Conservation (phyloP, 495 filamentous ascomycete species). For the Lasiosphaeriaceae sp. region DNA sequence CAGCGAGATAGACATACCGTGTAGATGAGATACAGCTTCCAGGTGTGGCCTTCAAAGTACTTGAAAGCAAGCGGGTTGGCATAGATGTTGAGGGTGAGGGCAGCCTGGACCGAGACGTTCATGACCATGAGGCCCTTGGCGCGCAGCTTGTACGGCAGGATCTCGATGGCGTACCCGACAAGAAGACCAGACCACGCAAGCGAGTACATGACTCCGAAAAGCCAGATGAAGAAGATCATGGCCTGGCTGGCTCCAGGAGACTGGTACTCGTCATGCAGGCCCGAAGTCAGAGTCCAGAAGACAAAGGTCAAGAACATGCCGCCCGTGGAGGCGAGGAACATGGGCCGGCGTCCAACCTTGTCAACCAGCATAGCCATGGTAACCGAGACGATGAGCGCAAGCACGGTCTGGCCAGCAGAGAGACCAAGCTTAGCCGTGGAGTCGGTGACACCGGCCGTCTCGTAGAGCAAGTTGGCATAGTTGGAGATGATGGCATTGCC, state of each 20-base stretch:
- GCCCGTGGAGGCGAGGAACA: slow-evolving; percentile 54
- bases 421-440: slow-evolving; percentile 48
- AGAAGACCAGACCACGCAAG: slow-evolving; percentile 63
- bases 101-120: slow-evolving; percentile 48
- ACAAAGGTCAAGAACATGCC: slow-evolving; percentile 59
- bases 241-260: slow-evolving; percentile 40
- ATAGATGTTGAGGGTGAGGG: slow-evolving; percentile 52
- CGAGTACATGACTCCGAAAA: slow-evolving; percentile 53
- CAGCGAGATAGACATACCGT: slow-evolving; percentile 36
- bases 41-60: slow-evolving; percentile 41
- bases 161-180: slow-evolving; percentile 64
- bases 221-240: slow-evolving; percentile 56
- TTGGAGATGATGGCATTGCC: slow-evolving; percentile 66
- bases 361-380: slow-evolving; percentile 58
- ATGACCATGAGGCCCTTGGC: slow-evolving; percentile 55
- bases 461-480: slow-evolving; percentile 56
- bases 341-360: slow-evolving; percentile 54
- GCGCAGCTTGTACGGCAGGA: slow-evolving; percentile 67
- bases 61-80: slow-evolving; percentile 60
- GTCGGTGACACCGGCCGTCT: slow-evolving; percentile 52
- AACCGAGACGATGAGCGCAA: slow-evolving; percentile 50
- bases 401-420: slow-evolving; percentile 47
- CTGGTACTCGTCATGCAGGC: slow-evolving; percentile 35
- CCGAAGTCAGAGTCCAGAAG: slow-evolving; percentile 49
- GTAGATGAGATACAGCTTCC: slow-evolving; percentile 64